Base-by-base conservation (phyloP, 2,329 filamentous ascomycete genomes). In the Zymoseptoria crescenta region DNA sequence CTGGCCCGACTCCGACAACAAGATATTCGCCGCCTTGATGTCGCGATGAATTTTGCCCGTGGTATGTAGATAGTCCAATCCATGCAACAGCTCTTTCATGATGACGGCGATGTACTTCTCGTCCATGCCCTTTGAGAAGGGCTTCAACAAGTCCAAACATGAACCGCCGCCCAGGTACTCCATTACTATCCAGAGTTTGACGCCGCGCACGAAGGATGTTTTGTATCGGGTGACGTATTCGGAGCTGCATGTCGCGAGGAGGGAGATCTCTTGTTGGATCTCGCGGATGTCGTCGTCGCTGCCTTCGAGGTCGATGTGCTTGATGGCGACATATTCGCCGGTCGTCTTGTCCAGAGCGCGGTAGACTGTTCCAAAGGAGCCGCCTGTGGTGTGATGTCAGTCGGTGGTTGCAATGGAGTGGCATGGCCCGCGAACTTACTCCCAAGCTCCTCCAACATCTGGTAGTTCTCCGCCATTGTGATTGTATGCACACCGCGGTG, bases 141-240 rank as follows among this genome's bases (percentile, higher is more conserved):
- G 89, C 86, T 95, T 96, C 64, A 97, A 80, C 79, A 99, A 75
- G 74, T 99, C 94, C 65, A 96, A 81, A 73, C 94, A 96, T 19
- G 94, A 97, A 49, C 94, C 94, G 64, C 94, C 94, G 5, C 94
- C 94, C 9, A 99, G 79, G 71, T 88, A 99, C 75, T 99, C 94
- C 94, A 99, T 99, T 59, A 97, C 91, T 71, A 99, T 99, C 94
- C 94, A 99, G 79, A 99, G 79, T 77, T 97, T 99, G 73, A 92
- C 89, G 27, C 94, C 94, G 67, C 90, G 86, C n/a, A 97, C 83
- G 74, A 97, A 99, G 72, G 92, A 96, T 21, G 90, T 89, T 74
- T 92, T 95, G 81, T 99, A 99, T 73, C 96, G 89, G 16, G 94
- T 97, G 67, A 99, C 91, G 74, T 88, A 95, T 53, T 89, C 88